Evolutionary conservation across 352 stramenopile genomes (phyloP).

Genomic region (Halophytophthora polymorphica): DNA sequence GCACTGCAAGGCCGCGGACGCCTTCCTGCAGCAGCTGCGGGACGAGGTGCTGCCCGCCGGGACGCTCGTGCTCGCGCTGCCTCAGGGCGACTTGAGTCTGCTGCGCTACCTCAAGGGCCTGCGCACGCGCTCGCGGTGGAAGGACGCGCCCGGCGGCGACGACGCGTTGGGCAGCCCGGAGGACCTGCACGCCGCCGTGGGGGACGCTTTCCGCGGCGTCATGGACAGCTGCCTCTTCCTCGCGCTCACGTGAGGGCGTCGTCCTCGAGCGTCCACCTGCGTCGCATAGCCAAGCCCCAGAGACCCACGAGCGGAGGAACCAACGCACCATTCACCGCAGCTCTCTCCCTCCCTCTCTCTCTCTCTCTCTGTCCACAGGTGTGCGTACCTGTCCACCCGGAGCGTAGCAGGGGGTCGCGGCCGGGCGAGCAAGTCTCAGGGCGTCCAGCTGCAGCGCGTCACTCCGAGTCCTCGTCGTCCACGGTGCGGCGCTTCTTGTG

Average conservation of each 20-base stretch:
- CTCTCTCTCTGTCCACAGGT: no score
- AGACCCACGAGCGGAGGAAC: neutral
- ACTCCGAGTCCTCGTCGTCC: slow-evolving; percentile 81
- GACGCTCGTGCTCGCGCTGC: slow-evolving; percentile 64
- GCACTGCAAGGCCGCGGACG: slow-evolving; percentile 49
- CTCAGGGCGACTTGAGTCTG: slow-evolving; percentile 68
- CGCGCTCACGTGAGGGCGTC: slow-evolving; percentile 52
- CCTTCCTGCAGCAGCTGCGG: slow-evolving; percentile 43
- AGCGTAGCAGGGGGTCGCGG: no score
- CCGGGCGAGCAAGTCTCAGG: no score
- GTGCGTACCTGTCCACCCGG: no score
- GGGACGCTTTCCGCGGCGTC: slow-evolving; percentile 59
- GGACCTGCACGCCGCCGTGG: slow-evolving; percentile 62
- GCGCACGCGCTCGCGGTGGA: slow-evolving; percentile 74
- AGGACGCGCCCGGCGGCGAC: slow-evolving; percentile 32
- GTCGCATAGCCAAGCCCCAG: no score
- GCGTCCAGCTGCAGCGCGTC: no score
- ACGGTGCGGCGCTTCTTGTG: slow-evolving; percentile 82
- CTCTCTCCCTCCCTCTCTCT: no score
- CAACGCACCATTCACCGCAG: no score
- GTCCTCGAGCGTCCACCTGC: no score
- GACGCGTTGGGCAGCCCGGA: slow-evolving; percentile 26
- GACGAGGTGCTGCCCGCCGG: slow-evolving; percentile 38
- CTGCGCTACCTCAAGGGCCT: slow-evolving; percentile 73
- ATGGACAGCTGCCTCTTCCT: slow-evolving; percentile 82